Evolutionary conservation across 2,329 filamentous ascomycete genomes (phyloP).

Genomic region (Elsinoe perseae): DNA sequence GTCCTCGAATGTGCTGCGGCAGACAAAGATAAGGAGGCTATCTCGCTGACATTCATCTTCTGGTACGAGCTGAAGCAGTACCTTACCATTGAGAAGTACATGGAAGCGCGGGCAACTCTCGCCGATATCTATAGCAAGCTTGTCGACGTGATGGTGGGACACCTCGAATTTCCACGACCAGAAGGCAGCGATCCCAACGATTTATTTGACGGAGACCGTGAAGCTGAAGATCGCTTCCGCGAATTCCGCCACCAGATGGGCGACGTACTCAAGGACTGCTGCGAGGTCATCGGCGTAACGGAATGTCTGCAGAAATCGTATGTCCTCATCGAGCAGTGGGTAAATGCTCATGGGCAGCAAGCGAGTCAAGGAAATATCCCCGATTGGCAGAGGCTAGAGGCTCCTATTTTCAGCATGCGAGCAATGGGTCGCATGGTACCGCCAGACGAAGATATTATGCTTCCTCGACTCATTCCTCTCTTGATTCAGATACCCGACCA

Average conservation of each 20-base stretch:
- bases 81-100: constrained; percentile 81
- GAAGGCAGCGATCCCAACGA: constrained; percentile 68
- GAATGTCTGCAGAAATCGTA: constrained; percentile 88
- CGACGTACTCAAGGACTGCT: constrained; percentile 93
- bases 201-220: constrained; percentile 89
- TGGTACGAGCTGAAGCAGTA: constrained; percentile 99
- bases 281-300: constrained; percentile 88
- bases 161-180: constrained; percentile 76
- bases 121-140: constrained; percentile 79
- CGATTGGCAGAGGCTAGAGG: constrained; percentile 93
- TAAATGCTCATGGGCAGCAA: constrained; percentile 68
- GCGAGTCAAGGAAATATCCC: constrained; percentile 69
- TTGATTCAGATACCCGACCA: constrained; percentile 91
- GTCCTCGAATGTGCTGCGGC: constrained; percentile 85
- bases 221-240: constrained; percentile 93
- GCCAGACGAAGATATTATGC: constrained; percentile 73
- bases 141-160: constrained; percentile 85
- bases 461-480: constrained; percentile 86
- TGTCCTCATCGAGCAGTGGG: constrained; percentile 79
- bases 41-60: constrained; percentile 90
- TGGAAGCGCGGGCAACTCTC: constrained; percentile 67
- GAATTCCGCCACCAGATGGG: constrained; percentile 97
- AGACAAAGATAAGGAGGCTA: constrained; percentile 83
- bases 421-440: constrained; percentile 97
- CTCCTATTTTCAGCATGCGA: constrained; percentile 87